These are phyloP conservation scores for Pelargonium australe DNA, from an alignment of 441 rosid species.

Conservation along the genomic window DNA sequence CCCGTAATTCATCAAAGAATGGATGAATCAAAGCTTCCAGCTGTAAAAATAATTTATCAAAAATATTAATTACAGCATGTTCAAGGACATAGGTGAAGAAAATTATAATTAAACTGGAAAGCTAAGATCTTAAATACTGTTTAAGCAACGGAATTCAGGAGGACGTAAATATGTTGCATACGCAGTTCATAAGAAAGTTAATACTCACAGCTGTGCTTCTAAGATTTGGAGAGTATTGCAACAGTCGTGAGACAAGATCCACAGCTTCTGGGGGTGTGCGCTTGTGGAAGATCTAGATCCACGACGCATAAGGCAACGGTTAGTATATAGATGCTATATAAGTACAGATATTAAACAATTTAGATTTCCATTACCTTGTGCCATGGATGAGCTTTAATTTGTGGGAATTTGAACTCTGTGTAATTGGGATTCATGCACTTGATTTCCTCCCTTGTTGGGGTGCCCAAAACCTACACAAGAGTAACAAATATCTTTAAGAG, in stretches of 20 bases:
- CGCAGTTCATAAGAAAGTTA: neutral
- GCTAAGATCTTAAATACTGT: too few species aligned
- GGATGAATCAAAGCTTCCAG: conserved; percentile 82
- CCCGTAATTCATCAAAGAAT: conserved; percentile 83
- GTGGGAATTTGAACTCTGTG: conserved; percentile 61
- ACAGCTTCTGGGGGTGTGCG: conserved; percentile 95
- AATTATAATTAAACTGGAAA: neutral
- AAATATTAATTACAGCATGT: neutral
- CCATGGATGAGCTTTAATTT: too few species aligned
- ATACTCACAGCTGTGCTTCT: conserved; percentile 80
- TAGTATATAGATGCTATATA: neutral
- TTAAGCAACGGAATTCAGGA: too few species aligned
- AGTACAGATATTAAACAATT: neutral
- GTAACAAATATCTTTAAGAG: conserved; percentile 1
- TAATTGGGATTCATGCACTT: conserved; percentile 99
- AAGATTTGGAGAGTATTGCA: conserved; percentile 93
- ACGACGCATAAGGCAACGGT: neutral
- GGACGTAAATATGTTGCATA: too few species aligned
- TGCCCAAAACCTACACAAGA: conserved; percentile 72
- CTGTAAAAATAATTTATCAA: conserved; percentile 27
- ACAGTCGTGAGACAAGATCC: conserved; percentile 82
- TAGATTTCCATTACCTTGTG: conserved; percentile 33
- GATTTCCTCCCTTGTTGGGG: conserved; percentile 95
- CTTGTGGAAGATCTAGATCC: conserved; percentile 71
- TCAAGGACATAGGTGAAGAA: neutral